Base-by-base conservation (phyloP, 108 stramenopile genomes). In the Phaeodactylum tricornutum region DNA sequence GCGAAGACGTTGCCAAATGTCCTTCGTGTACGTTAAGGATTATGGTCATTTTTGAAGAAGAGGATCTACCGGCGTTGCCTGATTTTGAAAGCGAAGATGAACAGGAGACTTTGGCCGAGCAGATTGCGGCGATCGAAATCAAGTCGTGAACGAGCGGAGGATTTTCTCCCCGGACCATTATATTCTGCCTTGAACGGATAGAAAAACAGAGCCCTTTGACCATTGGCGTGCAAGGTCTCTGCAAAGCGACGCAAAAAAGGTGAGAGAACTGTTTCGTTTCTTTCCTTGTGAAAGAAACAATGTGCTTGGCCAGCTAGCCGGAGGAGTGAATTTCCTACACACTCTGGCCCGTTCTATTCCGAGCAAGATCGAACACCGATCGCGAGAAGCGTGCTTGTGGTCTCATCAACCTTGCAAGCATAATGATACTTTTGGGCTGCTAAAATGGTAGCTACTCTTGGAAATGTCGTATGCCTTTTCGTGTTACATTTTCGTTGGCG, bases 1-100 rank as follows among this genome's bases (percentile, higher is more conserved):
- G 95, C 19, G 95, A 98, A 67, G 94, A 96, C 54, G 82, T 93
- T 57, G 97, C 97, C 42, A 81, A 87, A 0, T 98, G 97, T 66
- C 93, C 94, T 6, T 91, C 87, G 23, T 98, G 97, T 55, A 94
- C 95, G 3, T 74, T 96, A 7, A 69, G 75, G 8, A 95, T 98
- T 40, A 53, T 52, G 44, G 93, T 98, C 45, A 72, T 98, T 37
- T 98, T 87, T 53, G 92, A 98, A 33, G 79, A 87, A 55, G 85
- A 87, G 45, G 78, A 88, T 61, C 60, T 96, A 41, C 88, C 84
- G 4, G 61, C 59, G 27, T 50, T 85, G 31, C 62, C 58, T 6
- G 42, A 52, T 21, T 59, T 66, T 38, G 60, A 71, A 15, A 69
- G 76, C 20, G 75, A 74, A 15, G 62, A 58, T 6, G 64, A 60